A percentile compares a stretch with the other conserved stretches of the same genome.
Conservation (phyloP, 805 yeast species). For the Candida loeiensis region DNA sequence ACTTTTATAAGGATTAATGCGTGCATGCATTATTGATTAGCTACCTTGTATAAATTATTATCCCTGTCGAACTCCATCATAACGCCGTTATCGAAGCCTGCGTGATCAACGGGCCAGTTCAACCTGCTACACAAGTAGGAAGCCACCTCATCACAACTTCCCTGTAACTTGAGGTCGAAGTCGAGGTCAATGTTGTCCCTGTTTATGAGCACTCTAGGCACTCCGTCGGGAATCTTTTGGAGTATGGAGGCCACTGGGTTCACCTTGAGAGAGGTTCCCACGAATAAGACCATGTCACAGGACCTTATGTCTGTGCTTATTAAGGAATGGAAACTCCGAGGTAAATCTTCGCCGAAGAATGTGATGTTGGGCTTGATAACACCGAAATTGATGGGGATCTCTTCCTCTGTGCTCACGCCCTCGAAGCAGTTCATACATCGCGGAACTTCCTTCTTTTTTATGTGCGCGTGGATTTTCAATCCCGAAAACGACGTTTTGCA, state of each 20-base stretch:
- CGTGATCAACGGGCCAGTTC: slow-evolving; percentile 28
- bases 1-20: too few relatives aligned
- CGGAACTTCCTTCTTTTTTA: slow-evolving; percentile 50
- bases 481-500: slow-evolving; percentile 59
- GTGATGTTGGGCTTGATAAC: slow-evolving; percentile 91
- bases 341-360: slow-evolving; percentile 71
- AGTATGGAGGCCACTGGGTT: slow-evolving; percentile 44
- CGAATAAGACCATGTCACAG: slow-evolving; percentile 77
- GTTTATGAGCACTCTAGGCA: slow-evolving; percentile 40
- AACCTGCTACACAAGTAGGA: slow-evolving; percentile 27
- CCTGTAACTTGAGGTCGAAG: slow-evolving; percentile 39
- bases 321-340: slow-evolving; percentile 33
- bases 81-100: not conserved
- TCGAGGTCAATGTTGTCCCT: slow-evolving; percentile 35
- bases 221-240: slow-evolving; percentile 26
- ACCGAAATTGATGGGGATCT: slow-evolving; percentile 24
- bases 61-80: not conserved
- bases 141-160: slow-evolving; percentile 41
- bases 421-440: slow-evolving; percentile 47
- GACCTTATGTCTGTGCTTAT: slow-evolving; percentile 51
- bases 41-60: not conserved
- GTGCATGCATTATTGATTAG: not conserved
- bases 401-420: slow-evolving; percentile 22
- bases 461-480: slow-evolving; percentile 40
- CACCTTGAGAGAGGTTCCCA: slow-evolving; percentile 82